Evolutionary conservation across 2,329 filamentous ascomycete genomes (phyloP), one percentile per base, ranked within the genome.

Genomic region (Fusarium sp.): DNA sequence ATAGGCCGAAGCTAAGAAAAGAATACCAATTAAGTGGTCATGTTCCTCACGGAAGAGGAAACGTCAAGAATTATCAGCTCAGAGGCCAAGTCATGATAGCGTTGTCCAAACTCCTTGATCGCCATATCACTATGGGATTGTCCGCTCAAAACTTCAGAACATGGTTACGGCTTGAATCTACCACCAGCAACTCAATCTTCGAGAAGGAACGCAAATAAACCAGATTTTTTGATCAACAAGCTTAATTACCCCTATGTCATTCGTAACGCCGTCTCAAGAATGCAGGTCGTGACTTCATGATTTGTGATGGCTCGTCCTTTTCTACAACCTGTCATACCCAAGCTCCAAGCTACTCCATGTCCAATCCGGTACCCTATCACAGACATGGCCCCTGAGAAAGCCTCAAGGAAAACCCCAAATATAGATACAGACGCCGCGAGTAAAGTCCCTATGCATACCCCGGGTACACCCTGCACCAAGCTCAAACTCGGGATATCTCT

Each of bases 391-490:
- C 34, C 13, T 30, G 56, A 59, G 34, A 27, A 59, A 59, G 4
- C 34, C 35, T 2, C 56, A n/a, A 27, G 23, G 25, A 23, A 41
- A 23, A 39, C 35, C 16, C 10, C 56, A 20, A 25, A 60, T n/a
- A 52, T n/a, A 52, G 48, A 72, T 48, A 52, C 50, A 58, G 11
- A 52, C 50, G 41, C 27, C 35, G 57, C 54, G 32, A 63, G 16
- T 32, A 14, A 57, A 70, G 35, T 41, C 4, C 50, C 14, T 59
- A 64, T 30, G n/a, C 11, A 30, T 48, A 50, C 37, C 34, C 25
- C 37, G 25, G 60, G 41, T 58, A 35, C 64, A 50, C 68, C 72
- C 35, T 73, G 56, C 57, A 62, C 72, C 65, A 75, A 74, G 69
- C 52, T 64, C 45, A 8, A 64, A 59, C 54, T 69, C 37, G 50